Evolutionary conservation across 805 yeast genomes (phyloP).

Genomic region (Ogataea philodendri): DNA sequence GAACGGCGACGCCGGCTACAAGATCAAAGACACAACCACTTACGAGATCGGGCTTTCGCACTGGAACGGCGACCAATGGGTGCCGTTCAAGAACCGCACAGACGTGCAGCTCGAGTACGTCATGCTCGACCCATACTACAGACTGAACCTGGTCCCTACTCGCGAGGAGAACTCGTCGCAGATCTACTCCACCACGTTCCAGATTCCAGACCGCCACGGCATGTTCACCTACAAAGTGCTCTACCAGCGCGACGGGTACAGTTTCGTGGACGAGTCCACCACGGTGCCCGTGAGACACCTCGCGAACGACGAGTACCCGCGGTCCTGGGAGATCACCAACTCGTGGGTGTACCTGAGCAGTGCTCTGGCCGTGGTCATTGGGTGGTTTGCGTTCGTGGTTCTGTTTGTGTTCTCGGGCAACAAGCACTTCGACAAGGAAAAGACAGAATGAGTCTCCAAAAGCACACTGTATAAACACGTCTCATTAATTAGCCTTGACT

Average conservation of each 20-base stretch:
- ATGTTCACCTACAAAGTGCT: slow-evolving; percentile 83
- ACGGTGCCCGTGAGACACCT: slow-evolving; percentile 87
- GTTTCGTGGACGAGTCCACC: slow-evolving; percentile 61
- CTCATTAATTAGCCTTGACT: slow-evolving; percentile 31
- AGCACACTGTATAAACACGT: no score
- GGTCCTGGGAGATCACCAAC: slow-evolving; percentile 91
- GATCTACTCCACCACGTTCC: slow-evolving; percentile 54
- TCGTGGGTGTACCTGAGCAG: slow-evolving; percentile 87
- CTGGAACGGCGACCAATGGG: slow-evolving; percentile 58
- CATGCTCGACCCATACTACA: slow-evolving; percentile 94
- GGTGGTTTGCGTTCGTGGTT: slow-evolving; percentile 77
- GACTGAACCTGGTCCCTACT: slow-evolving; percentile 57
- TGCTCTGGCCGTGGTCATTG: slow-evolving; percentile 62
- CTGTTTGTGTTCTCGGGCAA: slow-evolving; percentile 48
- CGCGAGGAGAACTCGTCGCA: slow-evolving; percentile 43
- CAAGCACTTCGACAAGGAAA: slow-evolving; percentile 23
- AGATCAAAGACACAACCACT: slow-evolving; percentile 68
- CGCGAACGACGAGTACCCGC: slow-evolving; percentile 91
- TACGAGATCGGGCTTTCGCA: slow-evolving; percentile 52
- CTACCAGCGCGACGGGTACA: slow-evolving; percentile 74
- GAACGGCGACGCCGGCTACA: slow-evolving; percentile 46
- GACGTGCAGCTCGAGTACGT: slow-evolving; percentile 80
- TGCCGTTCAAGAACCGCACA: slow-evolving; percentile 52
- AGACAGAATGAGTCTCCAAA: slow-evolving; percentile 24
- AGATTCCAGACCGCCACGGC: slow-evolving; percentile 94